Evolutionary conservation across 2,329 filamentous ascomycete genomes (phyloP).

Genomic region (Colletotrichum cordylinicola): DNA sequence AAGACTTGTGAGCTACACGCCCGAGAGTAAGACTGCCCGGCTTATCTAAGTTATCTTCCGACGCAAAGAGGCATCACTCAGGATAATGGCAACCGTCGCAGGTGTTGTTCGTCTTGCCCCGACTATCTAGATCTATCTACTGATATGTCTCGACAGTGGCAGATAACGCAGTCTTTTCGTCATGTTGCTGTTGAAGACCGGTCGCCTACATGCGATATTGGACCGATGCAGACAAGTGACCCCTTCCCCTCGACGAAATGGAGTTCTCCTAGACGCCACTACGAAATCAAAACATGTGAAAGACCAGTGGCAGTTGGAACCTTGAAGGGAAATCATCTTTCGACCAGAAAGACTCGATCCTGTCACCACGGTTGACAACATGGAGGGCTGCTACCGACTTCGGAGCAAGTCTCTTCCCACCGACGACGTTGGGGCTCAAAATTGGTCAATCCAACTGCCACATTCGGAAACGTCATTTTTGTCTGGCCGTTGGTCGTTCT

Average conservation of each 20-base stretch:
- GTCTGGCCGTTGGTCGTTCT: not conserved
- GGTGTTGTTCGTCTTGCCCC: not conserved
- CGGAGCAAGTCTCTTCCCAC: rapidly evolving
- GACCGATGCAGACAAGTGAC: not conserved
- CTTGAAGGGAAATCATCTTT: too few relatives aligned
- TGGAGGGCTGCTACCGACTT: not conserved
- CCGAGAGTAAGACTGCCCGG: too few relatives aligned
- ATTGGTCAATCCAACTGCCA: not conserved
- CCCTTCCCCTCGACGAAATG: too few relatives aligned
- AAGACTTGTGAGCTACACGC: not conserved
- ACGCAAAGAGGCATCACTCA: not conserved
- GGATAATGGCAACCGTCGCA: not conserved
- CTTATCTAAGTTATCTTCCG: too few relatives aligned
- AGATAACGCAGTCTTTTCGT: not conserved
- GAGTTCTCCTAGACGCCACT: too few relatives aligned
- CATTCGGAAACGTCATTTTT: not conserved
- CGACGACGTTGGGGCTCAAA: not conserved
- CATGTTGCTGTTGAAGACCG: not conserved
- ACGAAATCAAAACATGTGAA: too few relatives aligned
- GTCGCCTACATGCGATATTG: not conserved
- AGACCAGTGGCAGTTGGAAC: too few relatives aligned
- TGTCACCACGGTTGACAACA: rapidly evolving
- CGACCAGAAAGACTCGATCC: too few relatives aligned
- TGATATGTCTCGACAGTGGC: not conserved
- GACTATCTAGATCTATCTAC: not conserved